These are phyloP conservation scores for Murraya koenigii DNA, from an alignment of 345 rosid genomes.

Conservation along the genomic window DNA sequence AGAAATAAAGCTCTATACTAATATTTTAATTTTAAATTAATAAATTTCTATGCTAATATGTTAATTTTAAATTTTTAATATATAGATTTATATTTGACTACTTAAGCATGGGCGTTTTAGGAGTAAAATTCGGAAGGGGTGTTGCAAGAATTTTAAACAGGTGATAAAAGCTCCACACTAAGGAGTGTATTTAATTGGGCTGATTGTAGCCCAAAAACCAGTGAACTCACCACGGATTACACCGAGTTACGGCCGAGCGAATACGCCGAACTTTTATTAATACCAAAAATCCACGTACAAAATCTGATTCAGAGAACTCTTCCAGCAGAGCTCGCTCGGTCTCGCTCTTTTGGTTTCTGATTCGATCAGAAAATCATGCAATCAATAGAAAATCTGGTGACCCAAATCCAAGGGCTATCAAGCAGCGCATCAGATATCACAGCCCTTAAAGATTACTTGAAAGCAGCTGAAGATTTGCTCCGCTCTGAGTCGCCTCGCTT, in stretches of 20 bases:
- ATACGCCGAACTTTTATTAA: background rate
- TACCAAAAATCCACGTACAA: background rate
- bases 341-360: background rate
- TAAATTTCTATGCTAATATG: too few relatives aligned
- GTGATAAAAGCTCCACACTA: too few relatives aligned
- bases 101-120: fast-evolving
- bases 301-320: background rate
- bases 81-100: too few relatives aligned
- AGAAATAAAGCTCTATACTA: too few relatives aligned
- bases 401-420: conserved; percentile 67
- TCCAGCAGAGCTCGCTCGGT: background rate
- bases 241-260: background rate
- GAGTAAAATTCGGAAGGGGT: fast-evolving
- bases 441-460: conserved; percentile 46
- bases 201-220: background rate
- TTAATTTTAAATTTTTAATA: too few relatives aligned
- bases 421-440: conserved; percentile 44
- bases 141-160: too few relatives aligned
- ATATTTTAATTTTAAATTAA: too few relatives aligned
- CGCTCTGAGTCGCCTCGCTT: conserved; percentile 42
- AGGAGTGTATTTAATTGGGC: background rate
- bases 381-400: conserved; percentile 42
- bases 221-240: background rate
- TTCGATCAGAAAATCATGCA: conserved; percentile 29
- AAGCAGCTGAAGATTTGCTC: conserved; percentile 50